Conservation (phyloP, 352 stramenopile genomes). For the Blastocystis sp. region DNA sequence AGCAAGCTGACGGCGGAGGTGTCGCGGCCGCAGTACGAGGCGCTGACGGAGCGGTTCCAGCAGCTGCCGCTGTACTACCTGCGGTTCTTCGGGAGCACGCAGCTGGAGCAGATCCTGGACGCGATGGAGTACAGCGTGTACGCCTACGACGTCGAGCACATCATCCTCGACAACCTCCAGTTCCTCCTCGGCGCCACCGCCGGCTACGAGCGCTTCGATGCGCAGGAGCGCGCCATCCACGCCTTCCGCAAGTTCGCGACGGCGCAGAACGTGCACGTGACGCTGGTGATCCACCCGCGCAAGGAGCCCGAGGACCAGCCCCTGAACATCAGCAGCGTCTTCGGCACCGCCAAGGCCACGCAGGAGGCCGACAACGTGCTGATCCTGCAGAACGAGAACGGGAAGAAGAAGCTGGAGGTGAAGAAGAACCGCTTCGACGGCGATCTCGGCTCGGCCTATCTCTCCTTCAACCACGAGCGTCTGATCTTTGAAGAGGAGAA, state of each 20-base stretch:
- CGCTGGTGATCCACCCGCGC: conserved; percentile 94
- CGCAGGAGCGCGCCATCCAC: conserved; percentile 77
- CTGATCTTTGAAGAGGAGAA: conserved; percentile 51
- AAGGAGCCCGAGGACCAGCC: conserved; percentile 91
- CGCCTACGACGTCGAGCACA: conserved; percentile 94
- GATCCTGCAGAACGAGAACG: conserved; percentile 86
- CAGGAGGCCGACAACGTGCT: conserved; percentile 98
- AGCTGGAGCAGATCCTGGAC: conserved; percentile 84
- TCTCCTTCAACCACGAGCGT: conserved; percentile 78
- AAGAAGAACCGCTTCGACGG: conserved; percentile 91
- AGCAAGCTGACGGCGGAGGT: conserved; percentile 29
- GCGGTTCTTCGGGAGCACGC: conserved; percentile 92
- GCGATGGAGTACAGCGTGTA: conserved; percentile 97
- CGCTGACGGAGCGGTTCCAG: conserved; percentile 83
- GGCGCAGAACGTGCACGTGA: conserved; percentile 94
- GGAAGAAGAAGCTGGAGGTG: conserved; percentile 72
- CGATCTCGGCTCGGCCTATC: conserved; percentile 80
- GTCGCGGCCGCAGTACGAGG: conserved; percentile 71
- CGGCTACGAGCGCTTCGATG: conserved; percentile 79
- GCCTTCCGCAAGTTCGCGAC: conserved; percentile 88
- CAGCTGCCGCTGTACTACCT: conserved; percentile 94
- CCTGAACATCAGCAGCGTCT: conserved; percentile 90
- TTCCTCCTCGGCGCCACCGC: conserved; percentile 88
- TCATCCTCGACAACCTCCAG: conserved; percentile 98
- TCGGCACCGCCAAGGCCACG: conserved; percentile 94